Evolutionary conservation across 2,329 filamentous ascomycete species (phyloP), one percentile per base, ranked within the genome.

Genomic region (Xylariaceae sp.): DNA sequence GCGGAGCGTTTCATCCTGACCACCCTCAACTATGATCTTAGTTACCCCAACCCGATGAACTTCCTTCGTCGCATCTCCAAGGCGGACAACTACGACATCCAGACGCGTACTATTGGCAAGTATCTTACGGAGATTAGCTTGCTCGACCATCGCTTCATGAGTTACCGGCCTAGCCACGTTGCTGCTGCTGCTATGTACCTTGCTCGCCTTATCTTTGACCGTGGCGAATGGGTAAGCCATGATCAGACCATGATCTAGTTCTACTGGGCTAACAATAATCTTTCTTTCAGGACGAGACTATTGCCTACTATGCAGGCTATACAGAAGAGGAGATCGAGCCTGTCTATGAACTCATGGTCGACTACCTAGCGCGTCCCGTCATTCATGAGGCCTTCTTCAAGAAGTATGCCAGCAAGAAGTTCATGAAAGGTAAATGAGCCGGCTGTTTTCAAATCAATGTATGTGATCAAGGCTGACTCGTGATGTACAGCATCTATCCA

Each of bases 1-100:
- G 93, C 93, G n/a, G 93, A 98, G 71, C 87, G 93, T 56, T 95
- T 94, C 66, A 85, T 98, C 55, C 83, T 98, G 42, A 81, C 82
- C 55, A 90, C 90, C 5, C 80, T 98, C 50, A 86, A 96, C 72
- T 98, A 96, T 67, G 92, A 98, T 65, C 82, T 98, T 54, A 96
- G 91, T 74, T 98, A 96, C 64, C 93, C 93, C 45, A 98, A 98
- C 71, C 93, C 93, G 19, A 98, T 98, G 93, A 98, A 98, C 79
- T 98, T 98, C 74, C 82, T 98, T 50, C 88, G 93, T 55, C 88
- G 94, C 57, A 95, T 98, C 69, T 97, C 92, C 51, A 98, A 98
- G 77, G 94, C 93, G 62, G 94, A 98, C 73, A 93, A 95, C 75
- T 98, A 98, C 71, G 92, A 98, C 69, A 95, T 97, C 61, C 89